Evolutionary conservation across 2,329 filamentous ascomycete genomes (phyloP), one percentile per base, ranked within the genome.

Genomic region (Fusarium proliferatum): DNA sequence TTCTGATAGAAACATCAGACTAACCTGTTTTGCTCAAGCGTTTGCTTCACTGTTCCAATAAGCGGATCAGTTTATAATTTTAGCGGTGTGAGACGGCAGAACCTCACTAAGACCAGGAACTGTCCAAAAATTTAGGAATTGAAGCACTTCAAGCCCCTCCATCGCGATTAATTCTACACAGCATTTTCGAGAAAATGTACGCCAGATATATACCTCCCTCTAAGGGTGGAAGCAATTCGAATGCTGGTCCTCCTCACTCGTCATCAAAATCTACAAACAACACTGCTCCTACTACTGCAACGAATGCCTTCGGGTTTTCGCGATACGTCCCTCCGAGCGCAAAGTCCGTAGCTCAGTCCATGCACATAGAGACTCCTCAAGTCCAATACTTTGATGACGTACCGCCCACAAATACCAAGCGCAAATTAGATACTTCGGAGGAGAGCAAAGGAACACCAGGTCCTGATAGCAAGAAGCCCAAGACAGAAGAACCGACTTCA

Each of bases 201-300:
- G 80, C 84, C 52, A 80, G 85, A 72, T 86, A 86, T 65, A 77
- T 86, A 21, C 85, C 83, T 45, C 78, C 80, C 11, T 26, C 78
- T 13, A 79, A 81, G 66, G 76, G 59, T 39, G 64, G 57, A 30
- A 38, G 46, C 21, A 17, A 65, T 6, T 56, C 62, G 3, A 49
- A 46, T 33, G 41, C 55, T 17, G 7, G 48, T 9, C 30, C 68
- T 48, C 17, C 49, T 15, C 41, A 51, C 13, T 42, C 53, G 30
- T n/a, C 59, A 4, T 30, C 53, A 51, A 45, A 55, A 39, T 36
- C 15, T 17, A 30, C 48, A 12, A 52, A 55, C 21, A 68, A 34
- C 45, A 45, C 58, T 57, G 36, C 45, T 30, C 33, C 62, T 8
- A 28, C 51, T 33, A 58, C 65, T 9, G 48, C 62, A 26, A 60